A percentile compares a stretch with the other conserved stretches of the same genome.
These are phyloP conservation scores for Cryphonectria naterciae DNA, from an alignment of 2,329 filamentous ascomycete species.

Conservation along the genomic window DNA sequence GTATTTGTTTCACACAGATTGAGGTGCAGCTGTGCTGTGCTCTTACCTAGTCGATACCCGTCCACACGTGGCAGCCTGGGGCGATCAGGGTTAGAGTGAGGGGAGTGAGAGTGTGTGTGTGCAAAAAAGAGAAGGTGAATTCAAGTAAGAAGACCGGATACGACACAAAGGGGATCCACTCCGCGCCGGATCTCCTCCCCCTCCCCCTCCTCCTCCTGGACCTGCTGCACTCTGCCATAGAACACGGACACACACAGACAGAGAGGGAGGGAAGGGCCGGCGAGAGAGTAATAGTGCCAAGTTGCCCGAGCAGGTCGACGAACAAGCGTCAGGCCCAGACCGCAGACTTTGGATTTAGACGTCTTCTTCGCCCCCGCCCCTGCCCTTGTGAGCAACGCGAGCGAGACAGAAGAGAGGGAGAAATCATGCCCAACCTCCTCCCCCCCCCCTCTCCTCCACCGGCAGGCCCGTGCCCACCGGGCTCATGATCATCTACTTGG, in stretches of 20 bases:
- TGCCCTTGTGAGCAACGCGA: neutral
- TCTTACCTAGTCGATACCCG: neutral
- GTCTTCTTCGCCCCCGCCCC: neutral
- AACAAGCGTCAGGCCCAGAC: neutral
- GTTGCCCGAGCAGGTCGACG: neutral
- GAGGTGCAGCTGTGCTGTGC: neutral
- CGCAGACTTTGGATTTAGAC: neutral
- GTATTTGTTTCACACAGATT: neutral
- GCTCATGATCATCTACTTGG: neutral
- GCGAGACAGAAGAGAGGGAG: neutral
- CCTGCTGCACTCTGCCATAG: neutral
- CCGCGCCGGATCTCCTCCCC: neutral
- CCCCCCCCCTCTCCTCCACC: too few species aligned
- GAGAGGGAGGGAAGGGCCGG: too few species aligned
- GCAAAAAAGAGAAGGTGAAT: neutral
- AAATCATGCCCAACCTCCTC: neutral
- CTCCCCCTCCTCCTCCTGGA: neutral
- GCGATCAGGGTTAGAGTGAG: neutral
- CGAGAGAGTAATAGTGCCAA: neutral
- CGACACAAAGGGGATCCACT: neutral
- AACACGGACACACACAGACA: too few species aligned
- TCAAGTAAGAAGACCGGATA: neutral
- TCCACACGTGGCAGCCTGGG: neutral
- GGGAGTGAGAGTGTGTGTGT: neutral
- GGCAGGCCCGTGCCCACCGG: neutral